A percentile compares a stretch with the other conserved stretches of the same genome.
phyloP scores from a whole-genome alignment of 2,329 filamentous ascomycete genomes.

The Penicillium sp. region DNA sequence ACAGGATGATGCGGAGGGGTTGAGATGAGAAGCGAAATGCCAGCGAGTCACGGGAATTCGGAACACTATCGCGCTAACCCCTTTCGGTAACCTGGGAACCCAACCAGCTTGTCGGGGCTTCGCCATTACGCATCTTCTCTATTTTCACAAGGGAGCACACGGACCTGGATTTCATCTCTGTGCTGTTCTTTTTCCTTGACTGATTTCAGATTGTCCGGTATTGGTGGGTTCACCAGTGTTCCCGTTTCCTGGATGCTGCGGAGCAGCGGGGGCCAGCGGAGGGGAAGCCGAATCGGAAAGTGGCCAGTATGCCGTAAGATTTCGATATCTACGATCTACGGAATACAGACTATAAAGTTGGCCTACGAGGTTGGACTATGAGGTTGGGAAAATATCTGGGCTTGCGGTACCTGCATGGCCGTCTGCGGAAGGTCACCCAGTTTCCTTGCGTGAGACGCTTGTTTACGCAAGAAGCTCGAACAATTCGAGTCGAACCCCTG shows the following conservation, averaged over 20 bases:
- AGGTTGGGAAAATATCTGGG: neutral
- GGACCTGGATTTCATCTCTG: neutral
- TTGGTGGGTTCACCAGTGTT: neutral
- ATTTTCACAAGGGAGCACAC: neutral
- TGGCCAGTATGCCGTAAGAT: neutral
- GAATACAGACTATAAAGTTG: neutral
- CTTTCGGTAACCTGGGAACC: constrained; percentile 21
- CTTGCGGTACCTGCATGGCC: constrained; percentile 14
- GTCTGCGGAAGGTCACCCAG: neutral
- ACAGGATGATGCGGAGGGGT: constrained; percentile 21
- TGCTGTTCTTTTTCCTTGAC: neutral
- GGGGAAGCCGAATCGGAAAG: neutral
- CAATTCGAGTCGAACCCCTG: neutral
- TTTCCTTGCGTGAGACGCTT: constrained; percentile 9
- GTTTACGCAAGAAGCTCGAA: constrained; percentile 3
- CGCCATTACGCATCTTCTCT: constrained; percentile 7
- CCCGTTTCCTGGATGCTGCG: neutral
- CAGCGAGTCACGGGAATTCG: constrained; percentile 27
- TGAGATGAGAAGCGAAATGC: constrained; percentile 25
- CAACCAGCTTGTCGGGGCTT: constrained; percentile 8
- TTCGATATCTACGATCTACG: neutral
- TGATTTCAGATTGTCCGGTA: neutral
- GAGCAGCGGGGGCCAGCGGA: neutral
- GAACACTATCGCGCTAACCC: constrained; percentile 16
- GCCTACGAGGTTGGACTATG: neutral